Conservation (phyloP, 2,329 filamentous ascomycete genomes). For the Ascochyta viciae-villosae region DNA sequence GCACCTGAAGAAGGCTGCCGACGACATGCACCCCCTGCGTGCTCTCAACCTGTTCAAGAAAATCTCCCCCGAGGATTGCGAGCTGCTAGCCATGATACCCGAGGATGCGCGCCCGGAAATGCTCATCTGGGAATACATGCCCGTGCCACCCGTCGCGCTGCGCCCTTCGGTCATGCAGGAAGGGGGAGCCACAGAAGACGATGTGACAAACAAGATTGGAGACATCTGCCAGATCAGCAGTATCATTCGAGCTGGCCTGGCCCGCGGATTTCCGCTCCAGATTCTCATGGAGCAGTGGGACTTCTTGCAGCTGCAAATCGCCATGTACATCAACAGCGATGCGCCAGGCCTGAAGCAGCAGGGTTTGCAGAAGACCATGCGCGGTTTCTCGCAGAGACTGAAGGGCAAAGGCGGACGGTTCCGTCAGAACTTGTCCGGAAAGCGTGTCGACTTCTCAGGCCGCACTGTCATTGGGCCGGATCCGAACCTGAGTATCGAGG, state of each 20-base stretch:
- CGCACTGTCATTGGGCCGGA: slow-evolving; percentile 98
- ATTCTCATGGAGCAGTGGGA: slow-evolving; percentile 99
- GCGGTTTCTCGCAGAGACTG: slow-evolving; percentile 91
- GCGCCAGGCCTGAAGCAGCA: slow-evolving; percentile 90
- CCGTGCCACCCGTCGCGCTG: slow-evolving; percentile 92
- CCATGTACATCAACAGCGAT: slow-evolving; percentile 98
- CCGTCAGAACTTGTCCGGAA: slow-evolving; percentile 94
- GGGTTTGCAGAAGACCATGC: slow-evolving; percentile 84
- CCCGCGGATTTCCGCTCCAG: slow-evolving; percentile 82
- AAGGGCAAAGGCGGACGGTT: slow-evolving; percentile 99
- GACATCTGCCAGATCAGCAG: slow-evolving; percentile 95
- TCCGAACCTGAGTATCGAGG: slow-evolving; percentile 89
- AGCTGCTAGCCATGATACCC: slow-evolving; percentile 87
- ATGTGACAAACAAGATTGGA: slow-evolving; percentile 94
- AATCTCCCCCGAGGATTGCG: slow-evolving; percentile 84
- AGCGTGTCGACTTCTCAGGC: slow-evolving; percentile 97
- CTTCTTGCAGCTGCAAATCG: slow-evolving; percentile 91
- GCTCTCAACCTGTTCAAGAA: slow-evolving; percentile 91
- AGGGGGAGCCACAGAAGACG: slow-evolving; percentile 91
- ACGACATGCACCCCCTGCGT: slow-evolving; percentile 88
- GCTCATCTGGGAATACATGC: slow-evolving; percentile 97
- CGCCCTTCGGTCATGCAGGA: slow-evolving; percentile 94
- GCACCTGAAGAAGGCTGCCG: slow-evolving; percentile 88
- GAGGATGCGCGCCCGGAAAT: slow-evolving; percentile 89
- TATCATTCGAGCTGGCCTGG: slow-evolving; percentile 80